A percentile compares a stretch with the other conserved stretches of the same genome.
phyloP scores from a whole-genome alignment of 2,329 filamentous ascomycete species.

The Pleomassaria siparia region DNA sequence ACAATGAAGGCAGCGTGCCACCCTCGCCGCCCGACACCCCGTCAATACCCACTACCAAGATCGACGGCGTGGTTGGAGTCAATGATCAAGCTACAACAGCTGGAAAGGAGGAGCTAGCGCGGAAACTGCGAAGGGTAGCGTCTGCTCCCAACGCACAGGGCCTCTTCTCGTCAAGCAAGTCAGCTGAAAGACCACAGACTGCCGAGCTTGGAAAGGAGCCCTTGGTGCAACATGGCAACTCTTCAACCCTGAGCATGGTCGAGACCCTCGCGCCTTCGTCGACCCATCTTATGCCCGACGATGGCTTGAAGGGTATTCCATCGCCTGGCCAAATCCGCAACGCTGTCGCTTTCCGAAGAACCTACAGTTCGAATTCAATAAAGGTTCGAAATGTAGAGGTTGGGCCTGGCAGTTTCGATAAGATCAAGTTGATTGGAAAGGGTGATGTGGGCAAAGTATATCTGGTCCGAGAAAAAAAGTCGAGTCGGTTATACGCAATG shows the following conservation, averaged over 20 bases:
- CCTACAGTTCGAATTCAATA: slow-evolving; percentile 98
- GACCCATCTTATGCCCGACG: slow-evolving; percentile 32
- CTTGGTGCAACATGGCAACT: slow-evolving; percentile 59
- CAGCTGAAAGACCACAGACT: slow-evolving; percentile 70
- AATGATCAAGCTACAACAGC: slow-evolving; percentile 69
- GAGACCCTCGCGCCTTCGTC: slow-evolving; percentile 44
- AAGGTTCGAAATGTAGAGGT: slow-evolving; percentile 98
- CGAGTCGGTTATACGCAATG: slow-evolving; percentile 92
- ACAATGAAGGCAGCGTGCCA: slow-evolving; percentile 90
- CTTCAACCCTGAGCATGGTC: slow-evolving; percentile 57
- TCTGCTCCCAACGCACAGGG: slow-evolving; percentile 97
- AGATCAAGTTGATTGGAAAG: slow-evolving; percentile 99
- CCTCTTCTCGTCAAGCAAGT: slow-evolving; percentile 63
- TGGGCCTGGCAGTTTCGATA: slow-evolving; percentile 93
- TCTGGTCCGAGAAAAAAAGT: slow-evolving; percentile 97
- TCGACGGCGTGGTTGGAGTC: slow-evolving; percentile 66
- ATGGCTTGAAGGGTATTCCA: slow-evolving; percentile 58
- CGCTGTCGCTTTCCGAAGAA: slow-evolving; percentile 79
- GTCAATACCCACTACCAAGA: slow-evolving; percentile 61
- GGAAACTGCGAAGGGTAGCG: slow-evolving; percentile 89
- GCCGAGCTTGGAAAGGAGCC: slow-evolving; percentile 86
- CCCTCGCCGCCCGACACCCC: slow-evolving; percentile 92
- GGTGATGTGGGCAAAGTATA: slow-evolving; percentile 99
- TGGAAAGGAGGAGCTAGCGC: slow-evolving; percentile 89
- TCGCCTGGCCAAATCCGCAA: slow-evolving; percentile 66